These are phyloP conservation scores for Sutorius australiensis DNA, from an alignment of 768 basidiomycete genomes.

Conservation along the genomic window DNA sequence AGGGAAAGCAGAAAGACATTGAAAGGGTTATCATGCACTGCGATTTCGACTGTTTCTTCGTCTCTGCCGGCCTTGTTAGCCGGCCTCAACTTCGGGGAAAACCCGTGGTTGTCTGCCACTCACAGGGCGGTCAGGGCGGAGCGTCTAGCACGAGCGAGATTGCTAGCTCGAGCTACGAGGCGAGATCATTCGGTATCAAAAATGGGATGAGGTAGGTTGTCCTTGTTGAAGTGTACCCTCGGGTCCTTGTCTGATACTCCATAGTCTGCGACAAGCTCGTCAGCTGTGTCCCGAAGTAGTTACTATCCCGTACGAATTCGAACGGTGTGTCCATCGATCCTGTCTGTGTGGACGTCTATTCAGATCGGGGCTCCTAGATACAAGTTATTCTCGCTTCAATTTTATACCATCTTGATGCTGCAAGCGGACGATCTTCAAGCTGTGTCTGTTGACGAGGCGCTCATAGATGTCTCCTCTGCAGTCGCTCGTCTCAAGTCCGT, in stretches of 20 bases:
- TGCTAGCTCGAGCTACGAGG: conserved; percentile 93
- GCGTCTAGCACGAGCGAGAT: conserved; percentile 87
- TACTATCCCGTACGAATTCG: conserved; percentile 94
- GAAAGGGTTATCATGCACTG: conserved; percentile 84
- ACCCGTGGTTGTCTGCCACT: conserved; percentile 94
- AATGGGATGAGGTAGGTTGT: conserved; percentile 87
- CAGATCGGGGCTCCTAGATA: conserved; percentile 48
- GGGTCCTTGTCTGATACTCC: background rate
- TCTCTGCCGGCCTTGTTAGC: conserved; percentile 79
- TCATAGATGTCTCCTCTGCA: conserved; percentile 78
- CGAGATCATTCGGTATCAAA: conserved; percentile 79
- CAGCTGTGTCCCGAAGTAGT: conserved; percentile 67
- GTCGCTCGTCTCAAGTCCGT: conserved; percentile 38
- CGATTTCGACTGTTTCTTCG: conserved; percentile 97
- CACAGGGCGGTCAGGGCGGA: conserved; percentile 72
- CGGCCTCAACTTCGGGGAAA: conserved; percentile 82
- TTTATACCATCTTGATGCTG: conserved; percentile 89
- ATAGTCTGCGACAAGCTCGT: conserved; percentile 74
- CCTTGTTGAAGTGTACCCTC: background rate
- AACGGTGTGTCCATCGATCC: conserved; percentile 44
- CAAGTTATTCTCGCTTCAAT: conserved; percentile 76
- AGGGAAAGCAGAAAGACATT: conserved; percentile 49
- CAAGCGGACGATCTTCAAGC: conserved; percentile 91
- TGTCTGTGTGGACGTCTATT: background rate
- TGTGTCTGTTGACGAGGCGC: conserved; percentile 94